phyloP scores from a whole-genome alignment of 225 moss, liverwort and hornwort species.

The Bryoerythrophyllum caledonicum region DNA sequence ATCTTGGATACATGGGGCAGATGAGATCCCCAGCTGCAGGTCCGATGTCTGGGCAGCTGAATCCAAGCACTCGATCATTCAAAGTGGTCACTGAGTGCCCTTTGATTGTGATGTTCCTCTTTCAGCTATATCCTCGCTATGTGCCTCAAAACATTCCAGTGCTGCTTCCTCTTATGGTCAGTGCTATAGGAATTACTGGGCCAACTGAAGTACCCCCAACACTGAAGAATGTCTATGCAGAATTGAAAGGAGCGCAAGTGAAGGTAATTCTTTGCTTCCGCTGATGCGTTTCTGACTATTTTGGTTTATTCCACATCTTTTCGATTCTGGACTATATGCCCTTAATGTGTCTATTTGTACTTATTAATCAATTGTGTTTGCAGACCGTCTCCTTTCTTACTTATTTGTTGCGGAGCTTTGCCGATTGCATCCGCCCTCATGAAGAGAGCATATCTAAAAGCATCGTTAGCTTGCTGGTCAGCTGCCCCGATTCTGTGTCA shows the following conservation, averaged over 20 bases:
- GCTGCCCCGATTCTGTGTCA: constrained; percentile 97
- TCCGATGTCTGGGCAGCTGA: constrained; percentile 86
- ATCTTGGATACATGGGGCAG: constrained; percentile 94
- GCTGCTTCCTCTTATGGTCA: constrained; percentile 98
- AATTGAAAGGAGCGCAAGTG: constrained; percentile 97
- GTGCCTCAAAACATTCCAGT: constrained; percentile 89
- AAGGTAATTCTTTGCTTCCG: constrained; percentile 60
- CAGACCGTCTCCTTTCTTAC: constrained; percentile 99
- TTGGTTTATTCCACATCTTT: not conserved
- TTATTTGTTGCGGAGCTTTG: constrained; percentile 93
- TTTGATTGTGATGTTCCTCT: constrained; percentile 99
- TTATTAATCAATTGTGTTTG: constrained; percentile 24
- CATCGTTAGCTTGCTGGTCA: constrained; percentile 96
- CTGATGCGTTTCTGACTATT: constrained; percentile 5
- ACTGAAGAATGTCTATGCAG: constrained; percentile 87
- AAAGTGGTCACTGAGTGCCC: constrained; percentile 99
- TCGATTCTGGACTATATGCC: not conserved
- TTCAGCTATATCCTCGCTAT: constrained; percentile 95
- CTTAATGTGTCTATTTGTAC: constrained; percentile 10
- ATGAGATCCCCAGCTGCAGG: constrained; percentile 91
- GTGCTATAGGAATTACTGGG: constrained; percentile 91
- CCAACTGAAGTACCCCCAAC: constrained; percentile 81
- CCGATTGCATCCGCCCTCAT: constrained; percentile 96
- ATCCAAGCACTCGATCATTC: constrained; percentile 95
- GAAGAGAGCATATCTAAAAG: constrained; percentile 99